phyloP scores from a whole-genome alignment of 768 basidiomycete genomes.

The Calocybe indica region DNA sequence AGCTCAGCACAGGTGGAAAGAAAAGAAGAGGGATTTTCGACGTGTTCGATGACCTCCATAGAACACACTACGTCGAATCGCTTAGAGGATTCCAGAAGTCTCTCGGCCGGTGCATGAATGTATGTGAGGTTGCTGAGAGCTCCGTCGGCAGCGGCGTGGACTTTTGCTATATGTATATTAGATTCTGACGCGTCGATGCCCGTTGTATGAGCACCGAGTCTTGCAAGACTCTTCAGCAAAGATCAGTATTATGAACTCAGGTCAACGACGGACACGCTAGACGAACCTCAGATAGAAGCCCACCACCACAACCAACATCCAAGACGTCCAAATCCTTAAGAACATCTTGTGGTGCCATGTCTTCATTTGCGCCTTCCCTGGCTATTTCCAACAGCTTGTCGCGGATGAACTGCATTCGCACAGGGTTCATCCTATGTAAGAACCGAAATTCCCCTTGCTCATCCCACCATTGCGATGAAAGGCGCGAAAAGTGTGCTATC shows the following conservation, averaged over 20 bases:
- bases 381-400: constrained; percentile 64
- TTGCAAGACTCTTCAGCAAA: constrained; percentile 63
- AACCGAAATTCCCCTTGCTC: constrained; percentile 84
- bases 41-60: constrained; percentile 98
- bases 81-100: constrained; percentile 53
- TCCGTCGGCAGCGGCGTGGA: constrained; percentile 80
- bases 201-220: constrained; percentile 81
- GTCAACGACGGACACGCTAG: background rate
- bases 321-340: constrained; percentile 68
- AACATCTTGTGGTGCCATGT: constrained; percentile 24
- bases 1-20: constrained; percentile 76
- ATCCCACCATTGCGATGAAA: constrained; percentile 44
- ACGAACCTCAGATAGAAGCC: constrained; percentile 82
- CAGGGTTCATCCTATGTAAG: constrained; percentile 93
- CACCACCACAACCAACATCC: constrained; percentile 96
- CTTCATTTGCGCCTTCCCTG: constrained; percentile 45
- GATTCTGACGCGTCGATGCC: constrained; percentile 90
- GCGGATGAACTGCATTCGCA: constrained; percentile 75
- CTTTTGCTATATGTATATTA: constrained; percentile 80
- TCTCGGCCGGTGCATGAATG: constrained; percentile 69
- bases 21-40: constrained; percentile 86
- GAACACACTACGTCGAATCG: constrained; percentile 92
- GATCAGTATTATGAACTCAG: constrained; percentile 2
- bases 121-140: constrained; percentile 48
- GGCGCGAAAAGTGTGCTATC: constrained; percentile 82